phyloP scores from a whole-genome alignment of 208 protist species.

The Crithidia expoeki region DNA sequence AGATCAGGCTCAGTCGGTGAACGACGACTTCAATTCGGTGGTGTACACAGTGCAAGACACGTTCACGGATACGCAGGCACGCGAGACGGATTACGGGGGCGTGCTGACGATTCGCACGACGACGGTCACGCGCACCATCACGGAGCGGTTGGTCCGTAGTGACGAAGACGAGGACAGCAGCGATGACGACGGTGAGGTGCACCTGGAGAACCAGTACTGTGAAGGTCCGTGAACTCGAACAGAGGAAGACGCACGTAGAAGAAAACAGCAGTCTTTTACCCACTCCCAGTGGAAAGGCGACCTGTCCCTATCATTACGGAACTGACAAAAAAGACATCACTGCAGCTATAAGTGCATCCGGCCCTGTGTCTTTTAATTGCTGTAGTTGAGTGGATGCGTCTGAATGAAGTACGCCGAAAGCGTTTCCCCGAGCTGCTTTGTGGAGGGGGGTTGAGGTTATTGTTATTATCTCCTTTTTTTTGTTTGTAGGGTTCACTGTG shows the following conservation, averaged over 20 bases:
- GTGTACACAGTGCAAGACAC: constrained; percentile 58
- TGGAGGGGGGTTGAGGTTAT: too few relatives aligned
- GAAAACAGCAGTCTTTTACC: too few relatives aligned
- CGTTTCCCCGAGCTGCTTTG: too few relatives aligned
- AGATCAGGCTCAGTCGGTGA: not conserved
- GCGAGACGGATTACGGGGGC: constrained; percentile 61
- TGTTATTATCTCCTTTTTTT: too few relatives aligned
- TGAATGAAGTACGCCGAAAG: too few relatives aligned
- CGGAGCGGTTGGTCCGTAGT: constrained; percentile 62
- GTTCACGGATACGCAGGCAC: constrained; percentile 42
- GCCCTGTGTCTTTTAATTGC: too few relatives aligned
- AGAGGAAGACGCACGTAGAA: not conserved
- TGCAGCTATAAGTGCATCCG: too few relatives aligned
- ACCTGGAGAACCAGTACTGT: not conserved
- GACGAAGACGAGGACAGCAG: constrained; percentile 57
- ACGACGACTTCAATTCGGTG: constrained; percentile 15
- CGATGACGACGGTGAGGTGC: constrained; percentile 37
- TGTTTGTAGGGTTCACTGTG: constrained; percentile 6
- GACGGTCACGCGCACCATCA: constrained; percentile 70
- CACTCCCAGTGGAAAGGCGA: too few relatives aligned
- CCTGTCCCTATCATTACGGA: too few relatives aligned
- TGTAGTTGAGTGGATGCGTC: too few relatives aligned
- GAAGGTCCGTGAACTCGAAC: not conserved
- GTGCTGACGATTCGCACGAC: constrained; percentile 70
- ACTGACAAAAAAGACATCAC: too few relatives aligned